Percentiles rank a stretch among this genome's conserved stretches.
phyloP scores from a whole-genome alignment of 139 green algal species.

The Chlorella vulgaris region DNA sequence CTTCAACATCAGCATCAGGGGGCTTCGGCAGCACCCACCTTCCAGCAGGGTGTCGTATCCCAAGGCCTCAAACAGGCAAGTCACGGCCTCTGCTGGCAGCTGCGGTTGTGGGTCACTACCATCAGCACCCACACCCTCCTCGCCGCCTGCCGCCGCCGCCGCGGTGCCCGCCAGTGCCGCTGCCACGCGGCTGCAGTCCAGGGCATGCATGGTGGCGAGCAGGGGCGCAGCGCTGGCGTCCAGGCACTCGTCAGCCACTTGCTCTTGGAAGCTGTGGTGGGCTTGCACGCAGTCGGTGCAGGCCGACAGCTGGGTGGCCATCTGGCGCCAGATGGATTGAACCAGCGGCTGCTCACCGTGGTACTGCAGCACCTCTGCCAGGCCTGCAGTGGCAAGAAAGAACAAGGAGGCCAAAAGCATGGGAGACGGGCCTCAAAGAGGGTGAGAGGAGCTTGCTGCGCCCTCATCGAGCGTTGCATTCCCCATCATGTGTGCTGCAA shows the following conservation, averaged over 20 bases:
- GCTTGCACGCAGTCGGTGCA: conserved; percentile 39
- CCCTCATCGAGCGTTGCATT: no score
- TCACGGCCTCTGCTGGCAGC: conserved; percentile 20
- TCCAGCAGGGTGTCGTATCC: conserved; percentile 37
- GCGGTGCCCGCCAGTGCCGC: neutral
- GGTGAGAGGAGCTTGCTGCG: no score
- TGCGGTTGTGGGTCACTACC: neutral
- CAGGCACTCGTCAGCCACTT: neutral
- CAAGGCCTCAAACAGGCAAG: conserved; percentile 46
- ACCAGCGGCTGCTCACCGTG: conserved; percentile 35
- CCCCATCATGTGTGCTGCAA: no score
- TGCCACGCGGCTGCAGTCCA: conserved; percentile 17
- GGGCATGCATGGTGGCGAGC: conserved; percentile 4
- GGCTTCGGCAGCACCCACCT: neutral
- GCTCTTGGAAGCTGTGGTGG: conserved; percentile 25
- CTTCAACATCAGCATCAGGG: neutral
- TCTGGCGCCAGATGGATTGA: conserved; percentile 30
- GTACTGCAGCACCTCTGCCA: conserved; percentile 40
- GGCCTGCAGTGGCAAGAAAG: neutral
- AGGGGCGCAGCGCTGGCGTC: neutral
- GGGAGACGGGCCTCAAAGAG: neutral
- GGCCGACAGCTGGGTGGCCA: conserved; percentile 27
- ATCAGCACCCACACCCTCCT: no score
- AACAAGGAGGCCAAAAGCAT: neutral
- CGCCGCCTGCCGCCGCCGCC: no score